Percentiles rank a stretch among this genome's conserved stretches.
These are phyloP conservation scores for Shiraia sp. DNA, from an alignment of 2,329 filamentous ascomycete genomes.

Conservation along the genomic window DNA sequence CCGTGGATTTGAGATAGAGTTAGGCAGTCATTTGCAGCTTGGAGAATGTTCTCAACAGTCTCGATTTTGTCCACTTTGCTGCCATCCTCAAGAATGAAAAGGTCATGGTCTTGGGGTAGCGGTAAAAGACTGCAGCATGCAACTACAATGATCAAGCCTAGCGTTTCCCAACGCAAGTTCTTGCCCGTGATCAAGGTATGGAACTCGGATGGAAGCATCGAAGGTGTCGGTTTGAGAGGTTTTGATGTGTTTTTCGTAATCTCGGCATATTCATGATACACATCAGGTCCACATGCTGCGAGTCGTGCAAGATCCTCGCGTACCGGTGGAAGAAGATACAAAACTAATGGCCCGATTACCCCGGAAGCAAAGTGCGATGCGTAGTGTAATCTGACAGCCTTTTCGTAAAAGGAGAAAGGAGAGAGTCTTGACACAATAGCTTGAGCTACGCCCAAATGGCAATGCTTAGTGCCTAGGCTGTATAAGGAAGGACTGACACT, in stretches of 20 bases:
- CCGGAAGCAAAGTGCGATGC: constrained; percentile 27
- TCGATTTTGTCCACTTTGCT: constrained; percentile 33
- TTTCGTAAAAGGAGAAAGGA: constrained; percentile 36
- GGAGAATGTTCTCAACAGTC: constrained; percentile 40
- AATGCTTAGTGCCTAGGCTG: constrained; percentile 30
- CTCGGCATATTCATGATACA: constrained; percentile 28
- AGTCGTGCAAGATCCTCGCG: constrained; percentile 35
- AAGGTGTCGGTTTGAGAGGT: constrained; percentile 35
- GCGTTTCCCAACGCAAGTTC: constrained; percentile 40
- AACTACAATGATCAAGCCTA: constrained; percentile 35
- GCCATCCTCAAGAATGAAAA: constrained; percentile 39
- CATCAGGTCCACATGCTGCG: constrained; percentile 16
- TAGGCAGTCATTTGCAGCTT: constrained; percentile 42
- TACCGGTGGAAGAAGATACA: constrained; percentile 36
- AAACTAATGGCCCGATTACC: constrained; percentile 33
- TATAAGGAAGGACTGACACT: constrained; percentile 23
- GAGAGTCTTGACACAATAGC: constrained; percentile 33
- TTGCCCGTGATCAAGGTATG: constrained; percentile 39
- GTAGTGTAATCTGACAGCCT: constrained; percentile 32
- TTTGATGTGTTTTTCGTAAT: constrained; percentile 38
- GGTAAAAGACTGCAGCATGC: constrained; percentile 37
- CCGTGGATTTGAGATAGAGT: constrained; percentile 40
- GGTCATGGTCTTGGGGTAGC: constrained; percentile 32
- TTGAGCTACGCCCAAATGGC: constrained; percentile 32
- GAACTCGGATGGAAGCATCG: constrained; percentile 37